A percentile compares a stretch with the other conserved stretches of the same genome.
Evolutionary conservation across 805 yeast genomes (phyloP).

Genomic region (Myxozyma geophila): DNA sequence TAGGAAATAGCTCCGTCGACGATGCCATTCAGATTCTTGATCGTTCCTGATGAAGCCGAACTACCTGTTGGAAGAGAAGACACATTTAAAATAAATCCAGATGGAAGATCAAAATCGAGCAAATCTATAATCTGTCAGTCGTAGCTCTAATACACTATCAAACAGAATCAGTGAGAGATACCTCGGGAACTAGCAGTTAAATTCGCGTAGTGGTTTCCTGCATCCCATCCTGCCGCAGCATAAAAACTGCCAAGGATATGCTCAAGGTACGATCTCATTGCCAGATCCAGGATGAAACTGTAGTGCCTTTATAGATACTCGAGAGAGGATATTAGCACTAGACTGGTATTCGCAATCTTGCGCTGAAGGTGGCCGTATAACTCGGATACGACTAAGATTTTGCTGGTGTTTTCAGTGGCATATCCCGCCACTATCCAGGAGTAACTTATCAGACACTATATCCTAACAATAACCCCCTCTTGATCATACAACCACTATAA

Average conservation of each 20-base stretch:
- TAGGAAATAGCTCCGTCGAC: slow-evolving; percentile 86
- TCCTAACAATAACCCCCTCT: not conserved
- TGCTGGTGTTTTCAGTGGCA: no score
- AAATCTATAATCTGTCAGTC: slow-evolving; percentile 46
- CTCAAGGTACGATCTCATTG: slow-evolving; percentile 86
- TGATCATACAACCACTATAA: not conserved
- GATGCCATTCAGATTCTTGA: slow-evolving; percentile 45
- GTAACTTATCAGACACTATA: not conserved
- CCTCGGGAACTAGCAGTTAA: slow-evolving; percentile 72
- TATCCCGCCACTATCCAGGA: no score
- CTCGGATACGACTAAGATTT: no score
- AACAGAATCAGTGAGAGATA: not conserved
- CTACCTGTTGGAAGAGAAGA: slow-evolving; percentile 70
- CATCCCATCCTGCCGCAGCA: slow-evolving; percentile 73
- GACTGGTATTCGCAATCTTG: no score
- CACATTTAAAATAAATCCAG: slow-evolving; percentile 65
- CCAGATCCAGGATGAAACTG: slow-evolving; percentile 4
- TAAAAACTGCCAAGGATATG: slow-evolving; percentile 76
- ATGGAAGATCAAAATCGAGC: slow-evolving; percentile 74
- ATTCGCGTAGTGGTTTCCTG: slow-evolving; percentile 75
- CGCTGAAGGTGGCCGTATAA: no score
- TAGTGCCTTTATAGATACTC: no score
- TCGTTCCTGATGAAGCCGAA: slow-evolving; percentile 72
- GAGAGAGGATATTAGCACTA: no score
- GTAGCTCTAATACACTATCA: not conserved